Evolutionary conservation across 345 rosid genomes (phyloP).

Genomic region (Turritis glabra): DNA sequence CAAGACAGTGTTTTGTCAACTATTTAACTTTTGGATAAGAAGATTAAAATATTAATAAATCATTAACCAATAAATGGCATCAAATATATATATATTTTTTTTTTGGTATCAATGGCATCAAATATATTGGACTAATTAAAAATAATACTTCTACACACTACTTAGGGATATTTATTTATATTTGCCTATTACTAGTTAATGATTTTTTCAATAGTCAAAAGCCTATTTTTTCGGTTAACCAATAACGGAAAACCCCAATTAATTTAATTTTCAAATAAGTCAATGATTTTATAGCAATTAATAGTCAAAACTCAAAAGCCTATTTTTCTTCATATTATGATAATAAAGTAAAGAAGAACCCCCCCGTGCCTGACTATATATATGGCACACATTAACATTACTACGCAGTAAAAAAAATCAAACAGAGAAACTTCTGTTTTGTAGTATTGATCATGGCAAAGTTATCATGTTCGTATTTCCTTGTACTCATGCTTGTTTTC

Average conservation of each 20-base stretch:
- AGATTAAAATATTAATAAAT: too few relatives aligned
- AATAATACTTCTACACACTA: too few relatives aligned
- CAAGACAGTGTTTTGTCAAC: too few relatives aligned
- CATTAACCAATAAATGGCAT: too few relatives aligned
- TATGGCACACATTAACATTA: neutral
- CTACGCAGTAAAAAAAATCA: neutral
- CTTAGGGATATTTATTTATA: neutral
- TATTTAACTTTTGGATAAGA: too few relatives aligned
- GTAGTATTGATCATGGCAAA: slow-evolving; percentile 21
- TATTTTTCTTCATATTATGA: neutral
- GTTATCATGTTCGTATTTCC: neutral
- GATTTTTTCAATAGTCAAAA: neutral
- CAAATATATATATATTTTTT: too few relatives aligned
- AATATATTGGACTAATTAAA: too few relatives aligned
- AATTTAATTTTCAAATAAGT: neutral
- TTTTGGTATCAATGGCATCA: too few relatives aligned
- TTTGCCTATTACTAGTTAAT: neutral
- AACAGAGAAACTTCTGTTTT: neutral
- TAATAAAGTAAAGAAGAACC: too few relatives aligned
- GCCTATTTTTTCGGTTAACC: neutral
- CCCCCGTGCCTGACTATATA: too few relatives aligned
- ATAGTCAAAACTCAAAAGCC: neutral
- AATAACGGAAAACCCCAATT: neutral
- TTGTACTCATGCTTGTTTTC: slow-evolving; percentile 6
- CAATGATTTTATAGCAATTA: neutral